Base-by-base conservation (phyloP, 2,329 filamentous ascomycete genomes). In the Fusarium phyllophilum region DNA sequence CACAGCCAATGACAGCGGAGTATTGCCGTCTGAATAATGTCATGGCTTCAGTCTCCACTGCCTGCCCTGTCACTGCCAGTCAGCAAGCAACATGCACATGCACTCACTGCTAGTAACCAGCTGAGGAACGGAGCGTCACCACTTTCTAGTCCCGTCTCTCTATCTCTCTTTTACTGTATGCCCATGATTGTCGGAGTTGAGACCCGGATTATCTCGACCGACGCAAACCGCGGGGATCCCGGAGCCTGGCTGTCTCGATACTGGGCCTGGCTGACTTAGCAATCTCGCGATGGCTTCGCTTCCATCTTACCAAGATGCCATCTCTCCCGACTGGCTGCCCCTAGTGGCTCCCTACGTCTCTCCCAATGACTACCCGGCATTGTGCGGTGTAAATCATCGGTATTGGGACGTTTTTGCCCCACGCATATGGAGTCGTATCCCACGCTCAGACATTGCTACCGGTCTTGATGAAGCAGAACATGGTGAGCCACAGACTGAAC, bases 251-350 rank as follows among this genome's bases (percentile, higher is more conserved):
- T 34, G 34, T 33, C 17, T 31, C 34, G 31, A 59, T 62, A 39
- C 26, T 36, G 33, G 18, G 15, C 34, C 36, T 22, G 49, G 51
- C 51, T 55, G 51, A 45, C 44, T 44, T 22, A n/a, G 38, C 59
- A 42, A 34, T 26, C 41, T 42, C 45, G 68, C 24, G 64, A 82
- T 82, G 81, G 52, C 73, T 45, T 70, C 76, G 17, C 83, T 86
- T n/a, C 88, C 89, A 3, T 88, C 88, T 0, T 90, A 90, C 77
- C 80, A 83, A 57, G 84, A 89, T 66, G 88, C 89, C 59, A 75
- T 82, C 13, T 80, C 77, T 15, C 77, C 78, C 29, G 85, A 89
- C 81, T 89, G 88, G 86, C 81, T 89, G 22, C 78, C 78, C 36
- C 70, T 89, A 8, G 85, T 85, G 18, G 86, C 84, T 12, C 84